These are phyloP conservation scores for Pythium plurisporium DNA, from an alignment of 352 stramenopile species.

Conservation along the genomic window DNA sequence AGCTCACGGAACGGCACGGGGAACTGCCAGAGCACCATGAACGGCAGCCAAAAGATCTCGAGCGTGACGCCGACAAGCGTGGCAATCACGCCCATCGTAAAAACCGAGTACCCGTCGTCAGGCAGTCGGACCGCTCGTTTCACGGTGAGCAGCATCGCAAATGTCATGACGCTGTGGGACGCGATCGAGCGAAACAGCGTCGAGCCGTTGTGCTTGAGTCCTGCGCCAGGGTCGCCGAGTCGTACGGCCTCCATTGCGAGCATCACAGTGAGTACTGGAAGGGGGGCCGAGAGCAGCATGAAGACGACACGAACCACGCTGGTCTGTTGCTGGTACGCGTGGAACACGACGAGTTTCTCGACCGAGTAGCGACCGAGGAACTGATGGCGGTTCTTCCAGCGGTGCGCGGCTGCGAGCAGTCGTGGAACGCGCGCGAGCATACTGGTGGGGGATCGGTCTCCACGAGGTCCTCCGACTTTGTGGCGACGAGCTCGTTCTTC, in stretches of 20 bases:
- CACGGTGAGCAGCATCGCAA: constrained; percentile 1
- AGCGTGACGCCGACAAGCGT: not conserved
- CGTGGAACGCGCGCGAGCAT: not conserved
- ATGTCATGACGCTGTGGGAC: constrained; percentile 10
- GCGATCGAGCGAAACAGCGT: constrained; percentile 5
- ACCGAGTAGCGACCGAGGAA: constrained; percentile 23
- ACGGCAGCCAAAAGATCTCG: constrained; percentile 11
- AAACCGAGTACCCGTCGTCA: not conserved
- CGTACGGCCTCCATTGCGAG: constrained; percentile 5
- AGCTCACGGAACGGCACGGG: constrained; percentile 21
- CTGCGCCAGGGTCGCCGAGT: constrained; percentile 1
- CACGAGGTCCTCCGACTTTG: no score
- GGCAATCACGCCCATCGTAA: no score
- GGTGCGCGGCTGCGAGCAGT: not conserved
- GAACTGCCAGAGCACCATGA: constrained; percentile 16
- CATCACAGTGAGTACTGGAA: constrained; percentile 9
- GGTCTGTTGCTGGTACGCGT: constrained; percentile 12
- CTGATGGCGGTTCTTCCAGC: constrained; percentile 16
- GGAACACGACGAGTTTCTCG: constrained; percentile 18
- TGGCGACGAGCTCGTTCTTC: no score
- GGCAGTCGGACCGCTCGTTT: constrained; percentile 9
- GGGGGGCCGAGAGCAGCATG: constrained; percentile 1
- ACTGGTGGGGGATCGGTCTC: not conserved
- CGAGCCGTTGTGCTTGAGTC: not conserved
- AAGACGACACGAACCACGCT: constrained; percentile 2